phyloP scores from a whole-genome alignment of 2,329 filamentous ascomycete species.

The Aspergillus terreus region DNA sequence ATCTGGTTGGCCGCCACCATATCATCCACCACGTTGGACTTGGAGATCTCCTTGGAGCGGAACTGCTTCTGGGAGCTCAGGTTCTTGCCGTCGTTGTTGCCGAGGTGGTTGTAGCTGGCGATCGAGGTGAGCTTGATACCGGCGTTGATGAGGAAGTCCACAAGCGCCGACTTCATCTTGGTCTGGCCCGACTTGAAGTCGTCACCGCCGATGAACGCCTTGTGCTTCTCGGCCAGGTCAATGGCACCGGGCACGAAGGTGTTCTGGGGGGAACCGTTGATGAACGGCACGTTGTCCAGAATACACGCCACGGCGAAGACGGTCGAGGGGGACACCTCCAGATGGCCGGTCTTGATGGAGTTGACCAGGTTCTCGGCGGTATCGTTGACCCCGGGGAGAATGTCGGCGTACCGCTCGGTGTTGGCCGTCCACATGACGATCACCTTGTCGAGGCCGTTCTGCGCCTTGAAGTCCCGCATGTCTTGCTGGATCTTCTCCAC shows the following conservation, averaged over 20 bases:
- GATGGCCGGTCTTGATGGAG: constrained; percentile 80
- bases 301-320: constrained; percentile 95
- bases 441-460: constrained; percentile 85
- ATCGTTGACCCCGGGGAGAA: constrained; percentile 87
- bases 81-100: constrained; percentile 99
- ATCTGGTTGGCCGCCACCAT: constrained; percentile 96
- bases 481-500: constrained; percentile 91
- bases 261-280: constrained; percentile 99
- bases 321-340: constrained; percentile 91
- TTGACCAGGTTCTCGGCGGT: constrained; percentile 90
- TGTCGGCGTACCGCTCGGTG: constrained; percentile 92
- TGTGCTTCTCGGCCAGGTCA: constrained; percentile 79
- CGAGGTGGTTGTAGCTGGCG: constrained; percentile 97
- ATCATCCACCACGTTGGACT: constrained; percentile 98
- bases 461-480: constrained; percentile 87
- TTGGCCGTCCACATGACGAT: constrained; percentile 99
- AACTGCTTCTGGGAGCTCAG: constrained; percentile 96
- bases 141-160: constrained; percentile 97
- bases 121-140: constrained; percentile 99
- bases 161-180: constrained; percentile 99
- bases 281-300: constrained; percentile 85
- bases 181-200: constrained; percentile 99
- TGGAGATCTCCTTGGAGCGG: constrained; percentile 99
- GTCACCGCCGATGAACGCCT: constrained; percentile 90
- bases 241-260: constrained; percentile 95